Evolutionary conservation across 2,329 filamentous ascomycete genomes (phyloP), one percentile per base, ranked within the genome.

Genomic region (Metarhizium robertsii): DNA sequence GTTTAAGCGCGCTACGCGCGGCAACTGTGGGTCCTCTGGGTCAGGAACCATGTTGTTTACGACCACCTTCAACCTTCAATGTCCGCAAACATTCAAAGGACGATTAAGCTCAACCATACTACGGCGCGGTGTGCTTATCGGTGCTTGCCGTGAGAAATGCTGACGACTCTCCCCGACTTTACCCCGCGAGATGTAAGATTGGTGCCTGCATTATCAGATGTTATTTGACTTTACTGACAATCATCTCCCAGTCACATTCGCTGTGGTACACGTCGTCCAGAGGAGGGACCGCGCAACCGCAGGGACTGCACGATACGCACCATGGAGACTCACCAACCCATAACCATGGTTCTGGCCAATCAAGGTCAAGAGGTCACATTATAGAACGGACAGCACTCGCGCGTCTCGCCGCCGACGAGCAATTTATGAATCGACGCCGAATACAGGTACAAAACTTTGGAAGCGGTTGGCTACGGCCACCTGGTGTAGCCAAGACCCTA

Each of bases 401-500:
- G 10, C 78, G 85, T 2, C 81, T 96, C 11, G 78, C 81, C 30
- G 74, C 83, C 46, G 92, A 96, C 67, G 94, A 97, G 73, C 80
- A 84, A 58, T 80, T 84, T 56, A 79, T 95, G 60, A 81, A 86
- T 54, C 80, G 86, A 8, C 89, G 92, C 50, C 90, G 92, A 65
- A 74, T 83, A 50, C 90, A 92, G 61, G 87, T 97, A 34, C 83
- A 87, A 50, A 88, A 91, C 65, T 96, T 95, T 67, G 94, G 94
- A 58, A 88, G 86, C 61, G 82, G 81, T 48, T 99, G 94, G 94
- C 85, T 99, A 55, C 88, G 87, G 57, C 94, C 94, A 0, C 91
- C 90, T 0, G 94, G 92, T 7, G 80, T 96, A 55, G 70, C 84
- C 56, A 99, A 97, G 77, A 96, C 92, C 1, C 83, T 96, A 57